Conservation (phyloP, 441 rosid genomes). For the Brassica hybrid region DNA sequence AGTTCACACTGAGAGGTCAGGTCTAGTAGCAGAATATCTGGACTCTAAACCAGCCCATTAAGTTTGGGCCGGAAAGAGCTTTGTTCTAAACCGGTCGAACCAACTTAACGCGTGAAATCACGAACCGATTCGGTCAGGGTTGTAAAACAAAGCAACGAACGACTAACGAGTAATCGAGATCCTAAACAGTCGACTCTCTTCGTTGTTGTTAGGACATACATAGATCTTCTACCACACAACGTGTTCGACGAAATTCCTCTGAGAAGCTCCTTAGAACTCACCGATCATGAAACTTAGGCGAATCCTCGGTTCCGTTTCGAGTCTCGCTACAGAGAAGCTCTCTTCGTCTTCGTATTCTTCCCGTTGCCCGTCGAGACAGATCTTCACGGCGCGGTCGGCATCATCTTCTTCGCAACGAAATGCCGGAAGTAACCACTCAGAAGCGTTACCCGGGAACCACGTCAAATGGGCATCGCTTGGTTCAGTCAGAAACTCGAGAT, state of each 20-base stretch:
- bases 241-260: slow-evolving; percentile 38
- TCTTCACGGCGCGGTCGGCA: slow-evolving; percentile 33
- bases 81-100: slow-evolving; percentile 4
- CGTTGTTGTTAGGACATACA: neutral
- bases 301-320: slow-evolving; percentile 25
- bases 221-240: neutral
- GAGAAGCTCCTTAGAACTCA: neutral
- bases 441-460: slow-evolving; percentile 55
- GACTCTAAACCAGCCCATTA: slow-evolving; percentile 6
- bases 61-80: neutral
- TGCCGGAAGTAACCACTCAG: slow-evolving; percentile 30
- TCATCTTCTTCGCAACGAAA: slow-evolving; percentile 35
- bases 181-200: neutral
- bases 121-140: slow-evolving; percentile 18
- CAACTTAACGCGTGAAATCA: neutral
- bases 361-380: slow-evolving; percentile 35
- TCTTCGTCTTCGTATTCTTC: slow-evolving; percentile 34
- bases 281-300: slow-evolving; percentile 33
- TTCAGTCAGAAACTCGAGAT: slow-evolving; percentile 62
- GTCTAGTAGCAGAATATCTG: neutral
- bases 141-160: neutral
- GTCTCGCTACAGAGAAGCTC: slow-evolving; percentile 12
- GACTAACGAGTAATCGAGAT: neutral
- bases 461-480: slow-evolving; percentile 71
- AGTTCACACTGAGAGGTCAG: neutral